Evolutionary conservation across 129 eudicot species (phyloP).

Genomic region (Silybum marianum): DNA sequence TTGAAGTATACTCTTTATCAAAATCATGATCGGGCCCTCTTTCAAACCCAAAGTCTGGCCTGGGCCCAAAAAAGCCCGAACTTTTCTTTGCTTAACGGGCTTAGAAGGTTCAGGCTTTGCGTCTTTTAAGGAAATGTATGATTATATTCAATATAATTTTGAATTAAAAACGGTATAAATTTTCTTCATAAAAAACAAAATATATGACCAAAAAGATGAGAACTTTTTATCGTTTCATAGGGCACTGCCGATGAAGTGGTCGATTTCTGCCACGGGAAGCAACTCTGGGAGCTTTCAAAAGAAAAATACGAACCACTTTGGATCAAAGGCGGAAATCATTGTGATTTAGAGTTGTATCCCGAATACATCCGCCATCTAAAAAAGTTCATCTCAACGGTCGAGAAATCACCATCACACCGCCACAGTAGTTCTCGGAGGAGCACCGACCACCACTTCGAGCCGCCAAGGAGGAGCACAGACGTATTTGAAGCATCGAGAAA

Average conservation of each 20-base stretch:
- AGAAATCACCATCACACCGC: conserved; percentile 65
- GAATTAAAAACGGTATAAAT: too few species aligned
- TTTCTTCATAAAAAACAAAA: not conserved
- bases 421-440: conserved; percentile 61
- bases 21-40: not conserved
- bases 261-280: conserved; percentile 81
- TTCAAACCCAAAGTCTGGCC: not conserved
- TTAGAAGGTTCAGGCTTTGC: not conserved
- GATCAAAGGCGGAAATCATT: conserved; percentile 90
- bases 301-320: conserved; percentile 93
- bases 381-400: conserved; percentile 73
- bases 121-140: too few species aligned
- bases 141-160: too few species aligned
- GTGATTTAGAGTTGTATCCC: conserved; percentile 82
- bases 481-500: conserved; percentile 63
- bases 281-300: conserved; percentile 88
- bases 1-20: not conserved
- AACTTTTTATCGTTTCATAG: conserved; percentile 33
- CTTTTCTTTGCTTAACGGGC: not conserved
- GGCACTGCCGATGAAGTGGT: conserved; percentile 95
- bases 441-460: conserved; percentile 66
- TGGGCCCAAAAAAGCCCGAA: not conserved
- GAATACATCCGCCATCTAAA: conserved; percentile 80
- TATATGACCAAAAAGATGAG: not conserved
- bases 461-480: conserved; percentile 72